phyloP scores from a whole-genome alignment of 495 filamentous ascomycete species.

The Aspergillus asperescens region DNA sequence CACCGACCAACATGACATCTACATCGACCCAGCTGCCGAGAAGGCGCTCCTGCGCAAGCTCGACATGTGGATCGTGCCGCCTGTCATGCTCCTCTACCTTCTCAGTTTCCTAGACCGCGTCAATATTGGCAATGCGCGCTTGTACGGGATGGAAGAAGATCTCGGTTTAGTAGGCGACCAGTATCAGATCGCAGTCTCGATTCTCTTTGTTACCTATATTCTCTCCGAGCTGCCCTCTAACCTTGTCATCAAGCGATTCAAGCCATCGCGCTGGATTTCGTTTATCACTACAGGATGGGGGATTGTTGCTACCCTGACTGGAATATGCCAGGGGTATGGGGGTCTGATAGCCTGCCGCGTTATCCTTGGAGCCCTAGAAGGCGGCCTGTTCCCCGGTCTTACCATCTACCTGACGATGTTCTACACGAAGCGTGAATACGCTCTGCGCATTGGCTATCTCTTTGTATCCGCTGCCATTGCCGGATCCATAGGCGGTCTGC shows the following conservation, averaged over 20 bases:
- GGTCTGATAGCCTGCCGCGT: slow-evolving; percentile 18
- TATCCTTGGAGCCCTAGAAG: slow-evolving; percentile 59
- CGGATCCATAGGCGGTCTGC: slow-evolving; percentile 40
- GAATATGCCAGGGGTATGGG: not conserved
- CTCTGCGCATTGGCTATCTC: slow-evolving; percentile 28
- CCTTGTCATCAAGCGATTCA: slow-evolving; percentile 12
- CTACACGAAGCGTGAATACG: slow-evolving; percentile 44
- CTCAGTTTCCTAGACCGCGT: slow-evolving; percentile 43
- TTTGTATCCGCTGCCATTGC: slow-evolving; percentile 42
- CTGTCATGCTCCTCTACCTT: slow-evolving; percentile 46
- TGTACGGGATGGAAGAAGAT: slow-evolving; percentile 9
- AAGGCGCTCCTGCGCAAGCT: slow-evolving; percentile 27
- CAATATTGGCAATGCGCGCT: slow-evolving; percentile 32
- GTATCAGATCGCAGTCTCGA: slow-evolving; percentile 29
- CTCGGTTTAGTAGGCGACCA: slow-evolving; percentile 8
- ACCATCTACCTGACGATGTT: slow-evolving; percentile 49
- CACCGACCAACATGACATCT: slow-evolving; percentile 9
- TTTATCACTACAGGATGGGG: slow-evolving; percentile 13
- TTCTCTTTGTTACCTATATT: slow-evolving; percentile 14
- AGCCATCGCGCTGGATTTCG: slow-evolving; percentile 10
- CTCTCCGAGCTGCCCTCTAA: slow-evolving; percentile 11
- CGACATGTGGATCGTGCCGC: slow-evolving; percentile 41
- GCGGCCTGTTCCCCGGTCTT: slow-evolving; percentile 64
- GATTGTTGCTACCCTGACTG: slow-evolving; percentile 8
- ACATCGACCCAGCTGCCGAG: slow-evolving; percentile 13